Evolutionary conservation across 371 early-diverging fungal species (phyloP).

Genomic region (Capillidium heterosporum): DNA sequence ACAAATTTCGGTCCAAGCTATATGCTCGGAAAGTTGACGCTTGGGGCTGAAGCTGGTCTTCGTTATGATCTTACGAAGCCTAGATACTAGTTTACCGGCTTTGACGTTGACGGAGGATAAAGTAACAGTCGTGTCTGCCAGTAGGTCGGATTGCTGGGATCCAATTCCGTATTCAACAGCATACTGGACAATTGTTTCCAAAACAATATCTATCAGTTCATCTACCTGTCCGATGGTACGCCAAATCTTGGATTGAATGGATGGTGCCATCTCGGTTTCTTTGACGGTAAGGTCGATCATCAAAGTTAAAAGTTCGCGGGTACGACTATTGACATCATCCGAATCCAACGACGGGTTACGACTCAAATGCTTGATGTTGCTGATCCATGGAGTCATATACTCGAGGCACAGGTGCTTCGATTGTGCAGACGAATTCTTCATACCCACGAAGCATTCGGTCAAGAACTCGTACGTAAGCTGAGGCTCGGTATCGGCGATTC

Average conservation of each 20-base stretch:
- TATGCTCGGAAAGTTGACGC: conserved; percentile 52
- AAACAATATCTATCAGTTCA: conserved; percentile 52
- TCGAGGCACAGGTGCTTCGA: conserved; percentile 67
- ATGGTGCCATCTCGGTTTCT: conserved; percentile 68
- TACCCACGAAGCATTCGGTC: conserved; percentile 70
- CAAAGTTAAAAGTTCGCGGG: conserved; percentile 50
- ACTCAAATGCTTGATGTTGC: conserved; percentile 49
- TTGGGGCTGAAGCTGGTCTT: conserved; percentile 60
- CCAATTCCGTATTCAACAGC: conserved; percentile 65
- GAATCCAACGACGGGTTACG: conserved; percentile 15
- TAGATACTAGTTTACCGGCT: conserved; percentile 50
- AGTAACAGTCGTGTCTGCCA: conserved; percentile 74
- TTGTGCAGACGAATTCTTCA: conserved; percentile 53
- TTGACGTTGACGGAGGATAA: conserved; percentile 64
- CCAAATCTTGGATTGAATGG: conserved; percentile 78
- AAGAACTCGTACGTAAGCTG: conserved; percentile 76
- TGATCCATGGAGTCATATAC: conserved; percentile 80
- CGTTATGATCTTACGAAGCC: conserved; percentile 52
- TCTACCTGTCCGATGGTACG: conserved; percentile 56
- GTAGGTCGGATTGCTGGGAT: conserved; percentile 59
- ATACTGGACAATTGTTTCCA: conserved; percentile 63
- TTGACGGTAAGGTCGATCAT: conserved; percentile 70
- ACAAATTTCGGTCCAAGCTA: conserved; percentile 75
- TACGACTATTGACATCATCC: conserved; percentile 21
- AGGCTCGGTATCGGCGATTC: conserved; percentile 53